These are phyloP conservation scores for Blastobotrys muscicola DNA, from an alignment of 805 yeast species.

Conservation along the genomic window DNA sequence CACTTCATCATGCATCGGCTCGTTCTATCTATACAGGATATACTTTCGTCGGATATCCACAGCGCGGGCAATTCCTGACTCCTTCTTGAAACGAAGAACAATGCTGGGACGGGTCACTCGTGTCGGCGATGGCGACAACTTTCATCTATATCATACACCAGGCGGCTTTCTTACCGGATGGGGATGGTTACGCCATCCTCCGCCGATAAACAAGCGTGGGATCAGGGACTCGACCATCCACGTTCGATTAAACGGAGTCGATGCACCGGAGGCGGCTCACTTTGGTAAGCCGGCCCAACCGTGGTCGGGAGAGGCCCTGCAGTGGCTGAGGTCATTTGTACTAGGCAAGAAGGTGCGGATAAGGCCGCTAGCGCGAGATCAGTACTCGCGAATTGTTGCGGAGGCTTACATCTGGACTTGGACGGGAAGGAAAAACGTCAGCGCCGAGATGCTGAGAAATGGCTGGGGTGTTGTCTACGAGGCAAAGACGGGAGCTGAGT, in stretches of 20 bases:
- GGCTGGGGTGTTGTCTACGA: slow-evolving; percentile 90
- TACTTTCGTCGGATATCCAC: slow-evolving; percentile 43
- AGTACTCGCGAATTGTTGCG: slow-evolving; percentile 81
- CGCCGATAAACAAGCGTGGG: slow-evolving; percentile 40
- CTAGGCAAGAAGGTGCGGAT: slow-evolving; percentile 61
- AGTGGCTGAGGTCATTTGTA: slow-evolving; percentile 61
- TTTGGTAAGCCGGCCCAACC: slow-evolving; percentile 93
- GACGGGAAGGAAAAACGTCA: slow-evolving; percentile 68
- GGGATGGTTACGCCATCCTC: slow-evolving; percentile 78
- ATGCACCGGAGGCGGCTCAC: slow-evolving; percentile 94
- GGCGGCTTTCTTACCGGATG: slow-evolving; percentile 86
- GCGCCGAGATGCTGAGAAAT: slow-evolving; percentile 73
- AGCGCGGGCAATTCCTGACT: slow-evolving; percentile 41
- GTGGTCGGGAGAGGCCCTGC: slow-evolving; percentile 70
- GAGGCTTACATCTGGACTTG: slow-evolving; percentile 53
- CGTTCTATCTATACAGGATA: slow-evolving; percentile 36
- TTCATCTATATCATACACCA: slow-evolving; percentile 86
- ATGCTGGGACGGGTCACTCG: slow-evolving; percentile 70
- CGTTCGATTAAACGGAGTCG: slow-evolving; percentile 83
- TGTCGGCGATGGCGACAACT: slow-evolving; percentile 95
- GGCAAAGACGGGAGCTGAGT: slow-evolving; percentile 70
- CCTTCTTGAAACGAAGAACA: slow-evolving; percentile 35
- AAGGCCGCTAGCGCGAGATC: slow-evolving; percentile 75
- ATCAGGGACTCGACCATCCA: slow-evolving; percentile 59
- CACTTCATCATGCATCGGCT: slow-evolving; percentile 31